Conservation (phyloP, 2,329 filamentous ascomycete genomes). For the Claviceps sorghi region DNA sequence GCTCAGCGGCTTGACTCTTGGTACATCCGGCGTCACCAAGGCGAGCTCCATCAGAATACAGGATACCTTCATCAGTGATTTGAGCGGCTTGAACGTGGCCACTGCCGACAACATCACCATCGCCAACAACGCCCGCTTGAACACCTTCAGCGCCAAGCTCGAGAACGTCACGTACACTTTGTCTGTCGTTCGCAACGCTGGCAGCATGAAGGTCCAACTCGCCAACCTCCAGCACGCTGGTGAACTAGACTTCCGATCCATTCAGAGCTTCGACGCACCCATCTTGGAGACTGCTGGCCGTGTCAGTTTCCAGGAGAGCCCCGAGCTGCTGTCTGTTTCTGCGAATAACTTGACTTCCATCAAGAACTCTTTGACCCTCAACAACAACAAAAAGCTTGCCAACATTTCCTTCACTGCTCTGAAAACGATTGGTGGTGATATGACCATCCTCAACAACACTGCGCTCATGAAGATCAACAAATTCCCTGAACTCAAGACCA, state of each 20-base stretch:
- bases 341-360: slow-evolving; percentile 42
- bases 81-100: slow-evolving; percentile 68
- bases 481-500: slow-evolving; percentile 52
- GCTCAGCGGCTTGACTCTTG: slow-evolving; percentile 35
- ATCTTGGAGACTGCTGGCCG: slow-evolving; percentile 54
- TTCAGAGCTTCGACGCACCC: slow-evolving; percentile 58
- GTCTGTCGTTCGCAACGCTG: slow-evolving; percentile 67
- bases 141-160: slow-evolving; percentile 61
- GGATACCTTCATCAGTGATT: slow-evolving; percentile 69
- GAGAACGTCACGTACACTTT: slow-evolving; percentile 58
- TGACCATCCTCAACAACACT: slow-evolving; percentile 86
- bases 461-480: slow-evolving; percentile 47
- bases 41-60: slow-evolving; percentile 58
- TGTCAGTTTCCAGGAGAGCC: slow-evolving; percentile 71
- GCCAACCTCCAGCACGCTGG: slow-evolving; percentile 54
- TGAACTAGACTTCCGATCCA: slow-evolving; percentile 50
- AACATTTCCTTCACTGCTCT: slow-evolving; percentile 68
- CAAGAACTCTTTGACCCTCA: slow-evolving; percentile 42
- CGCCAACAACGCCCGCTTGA: slow-evolving; percentile 78
- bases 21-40: slow-evolving; percentile 44
- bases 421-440: slow-evolving; percentile 56
- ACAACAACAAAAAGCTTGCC: slow-evolving; percentile 44
- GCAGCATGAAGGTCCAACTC: slow-evolving; percentile 55
- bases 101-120: slow-evolving; percentile 62
- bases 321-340: slow-evolving; percentile 52